phyloP scores from a whole-genome alignment of 768 basidiomycete species.

The Leccinellum albellum region DNA sequence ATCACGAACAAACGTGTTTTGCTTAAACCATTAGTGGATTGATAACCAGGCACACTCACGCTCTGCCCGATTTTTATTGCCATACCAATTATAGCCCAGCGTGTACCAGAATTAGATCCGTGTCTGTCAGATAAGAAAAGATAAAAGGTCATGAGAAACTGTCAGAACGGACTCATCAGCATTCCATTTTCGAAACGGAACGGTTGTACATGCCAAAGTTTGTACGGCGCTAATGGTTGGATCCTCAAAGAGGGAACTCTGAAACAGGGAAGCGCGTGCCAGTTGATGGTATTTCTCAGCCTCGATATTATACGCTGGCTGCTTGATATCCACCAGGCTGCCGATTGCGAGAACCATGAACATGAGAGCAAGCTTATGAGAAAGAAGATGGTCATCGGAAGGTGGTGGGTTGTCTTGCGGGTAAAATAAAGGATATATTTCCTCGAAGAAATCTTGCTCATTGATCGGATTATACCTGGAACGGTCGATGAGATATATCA shows the following conservation, averaged over 20 bases:
- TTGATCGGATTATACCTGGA: conserved; percentile 66
- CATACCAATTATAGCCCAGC: conserved; percentile 68
- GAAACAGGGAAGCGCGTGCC: conserved; percentile 61
- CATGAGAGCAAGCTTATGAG: conserved; percentile 61
- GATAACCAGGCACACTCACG: conserved; percentile 40
- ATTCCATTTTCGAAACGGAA: conserved; percentile 27
- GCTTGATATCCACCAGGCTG: conserved; percentile 52
- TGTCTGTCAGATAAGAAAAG: conserved; percentile 67
- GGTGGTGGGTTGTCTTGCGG: conserved; percentile 39
- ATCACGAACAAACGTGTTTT: conserved; percentile 5
- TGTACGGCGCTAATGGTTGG: conserved; percentile 68
- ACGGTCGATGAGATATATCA: conserved; percentile 3
- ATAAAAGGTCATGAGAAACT: conserved; percentile 72
- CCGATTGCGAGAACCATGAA: conserved; percentile 69
- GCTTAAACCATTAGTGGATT: not conserved
- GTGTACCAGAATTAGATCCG: conserved; percentile 58
- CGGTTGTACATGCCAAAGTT: conserved; percentile 47
- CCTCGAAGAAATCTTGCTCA: conserved; percentile 54
- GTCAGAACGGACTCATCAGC: conserved; percentile 11
- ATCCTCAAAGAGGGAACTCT: conserved; percentile 61
- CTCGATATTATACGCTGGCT: conserved; percentile 59
- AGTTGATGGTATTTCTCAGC: conserved; percentile 70
- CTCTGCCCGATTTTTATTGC: conserved; percentile 69
- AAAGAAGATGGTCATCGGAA: conserved; percentile 47
- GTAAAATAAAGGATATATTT: conserved; percentile 60